Conservation (phyloP, 1,284 basidiomycete genomes). For the Boletus sp. region DNA sequence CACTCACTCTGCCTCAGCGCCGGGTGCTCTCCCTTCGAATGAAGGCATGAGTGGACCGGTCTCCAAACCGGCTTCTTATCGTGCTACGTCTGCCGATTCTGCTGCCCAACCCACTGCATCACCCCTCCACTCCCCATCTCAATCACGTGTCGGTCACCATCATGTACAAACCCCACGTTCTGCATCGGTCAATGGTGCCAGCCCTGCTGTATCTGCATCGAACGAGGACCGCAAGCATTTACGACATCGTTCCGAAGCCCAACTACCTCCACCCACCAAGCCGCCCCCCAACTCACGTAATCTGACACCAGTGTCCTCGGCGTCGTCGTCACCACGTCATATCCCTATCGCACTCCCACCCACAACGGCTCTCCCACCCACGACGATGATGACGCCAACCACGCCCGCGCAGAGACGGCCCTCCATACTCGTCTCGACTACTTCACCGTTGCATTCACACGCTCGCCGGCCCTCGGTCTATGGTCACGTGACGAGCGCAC, state of each 20-base stretch:
- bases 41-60: conserved; percentile 9
- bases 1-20: conserved; percentile 44
- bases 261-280: conserved; percentile 19
- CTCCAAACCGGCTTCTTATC: conserved; percentile 28
- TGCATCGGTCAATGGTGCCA: conserved; percentile 11
- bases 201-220: conserved; percentile 2
- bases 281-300: conserved; percentile 38
- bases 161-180: conserved; percentile 16
- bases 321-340: conserved; percentile 58
- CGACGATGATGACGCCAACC: conserved; percentile 35
- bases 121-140: conserved; percentile 26
- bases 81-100: conserved; percentile 29
- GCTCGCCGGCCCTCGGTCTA: conserved; percentile 40
- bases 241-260: conserved; percentile 22
- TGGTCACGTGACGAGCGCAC: conserved; percentile 20
- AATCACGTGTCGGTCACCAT: conserved; percentile 17
- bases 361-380: conserved; percentile 37
- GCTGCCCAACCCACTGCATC: not conserved
- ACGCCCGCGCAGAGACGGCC: conserved; percentile 26
- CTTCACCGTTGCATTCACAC: conserved; percentile 24
- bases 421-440: conserved; percentile 28
- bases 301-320: conserved; percentile 55
- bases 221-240: conserved; percentile 26
- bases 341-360: conserved; percentile 43
- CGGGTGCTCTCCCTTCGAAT: conserved; percentile 39